A percentile compares a stretch with the other conserved stretches of the same genome.
These are phyloP conservation scores for Colletotrichum sojae DNA, from an alignment of 2,329 filamentous ascomycete species.

Conservation along the genomic window DNA sequence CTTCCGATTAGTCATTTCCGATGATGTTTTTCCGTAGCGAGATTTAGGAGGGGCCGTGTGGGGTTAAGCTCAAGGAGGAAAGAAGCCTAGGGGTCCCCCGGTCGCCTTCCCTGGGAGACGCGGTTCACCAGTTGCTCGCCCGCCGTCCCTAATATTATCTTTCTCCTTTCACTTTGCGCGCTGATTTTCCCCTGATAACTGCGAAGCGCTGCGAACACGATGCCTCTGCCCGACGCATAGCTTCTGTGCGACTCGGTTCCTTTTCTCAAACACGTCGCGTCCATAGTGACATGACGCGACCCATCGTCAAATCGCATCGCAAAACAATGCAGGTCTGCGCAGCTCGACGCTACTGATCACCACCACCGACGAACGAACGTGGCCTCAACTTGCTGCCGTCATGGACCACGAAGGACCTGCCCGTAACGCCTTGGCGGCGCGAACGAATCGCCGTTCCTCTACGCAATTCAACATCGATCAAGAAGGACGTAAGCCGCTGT, in stretches of 20 bases:
- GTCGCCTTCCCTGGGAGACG: slow-evolving; percentile 32
- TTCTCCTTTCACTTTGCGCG: slow-evolving; percentile 30
- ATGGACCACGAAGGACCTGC: slow-evolving; percentile 46
- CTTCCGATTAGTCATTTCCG: slow-evolving; percentile 25
- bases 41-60: slow-evolving; percentile 33
- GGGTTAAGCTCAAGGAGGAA: slow-evolving; percentile 30
- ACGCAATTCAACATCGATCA: slow-evolving; percentile 52
- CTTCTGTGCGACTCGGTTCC: neutral
- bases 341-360: slow-evolving; percentile 24
- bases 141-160: slow-evolving; percentile 30
- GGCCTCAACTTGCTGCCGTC: slow-evolving; percentile 13
- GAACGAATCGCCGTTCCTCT: slow-evolving; percentile 45
- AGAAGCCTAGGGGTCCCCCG: slow-evolving; percentile 24
- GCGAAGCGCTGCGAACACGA: slow-evolving; percentile 15
- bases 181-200: slow-evolving; percentile 34
- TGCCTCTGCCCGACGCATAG: slow-evolving; percentile 5
- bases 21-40: slow-evolving; percentile 31
- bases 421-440: slow-evolving; percentile 41
- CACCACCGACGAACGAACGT: slow-evolving; percentile 27
- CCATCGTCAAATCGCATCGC: slow-evolving; percentile 22
- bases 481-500: slow-evolving; percentile 58
- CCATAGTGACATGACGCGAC: slow-evolving; percentile 38
- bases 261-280: neutral
- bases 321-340: slow-evolving; percentile 35
- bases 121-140: slow-evolving; percentile 32